These are phyloP conservation scores for Colletotrichum magnum DNA, from an alignment of 2,329 filamentous ascomycete species.

Conservation along the genomic window DNA sequence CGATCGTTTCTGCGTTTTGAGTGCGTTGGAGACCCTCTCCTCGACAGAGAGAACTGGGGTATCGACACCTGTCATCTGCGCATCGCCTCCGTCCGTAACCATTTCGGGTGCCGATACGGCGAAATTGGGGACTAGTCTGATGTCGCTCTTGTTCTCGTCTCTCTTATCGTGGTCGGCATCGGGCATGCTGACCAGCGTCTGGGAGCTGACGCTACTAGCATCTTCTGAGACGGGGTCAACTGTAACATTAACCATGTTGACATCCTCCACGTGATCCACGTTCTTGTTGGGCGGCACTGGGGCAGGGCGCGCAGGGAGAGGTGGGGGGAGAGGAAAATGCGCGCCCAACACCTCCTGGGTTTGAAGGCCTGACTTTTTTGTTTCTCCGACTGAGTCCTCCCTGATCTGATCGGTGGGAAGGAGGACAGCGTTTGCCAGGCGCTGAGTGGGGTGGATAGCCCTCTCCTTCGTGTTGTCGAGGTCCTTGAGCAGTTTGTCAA, in stretches of 20 bases:
- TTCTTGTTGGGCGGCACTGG: conserved; percentile 52
- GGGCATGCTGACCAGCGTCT: conserved; percentile 63
- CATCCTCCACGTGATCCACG: conserved; percentile 46
- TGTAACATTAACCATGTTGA: conserved; percentile 52
- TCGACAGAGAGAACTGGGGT: conserved; percentile 51
- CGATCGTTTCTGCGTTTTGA: conserved; percentile 61
- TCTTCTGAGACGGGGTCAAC: conserved; percentile 55
- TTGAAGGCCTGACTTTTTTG: conserved; percentile 11
- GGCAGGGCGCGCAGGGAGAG: conserved; percentile 64
- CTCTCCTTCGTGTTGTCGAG: conserved; percentile 75
- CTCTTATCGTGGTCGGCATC: conserved; percentile 55
- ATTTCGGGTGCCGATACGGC: conserved; percentile 44
- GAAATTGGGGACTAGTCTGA: conserved; percentile 21
- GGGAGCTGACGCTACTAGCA: conserved; percentile 64
- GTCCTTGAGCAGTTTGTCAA: conserved; percentile 78
- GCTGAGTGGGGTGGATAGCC: conserved; percentile 79
- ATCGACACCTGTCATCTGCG: conserved; percentile 22
- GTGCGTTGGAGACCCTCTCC: conserved; percentile 60
- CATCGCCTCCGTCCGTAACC: conserved; percentile 25
- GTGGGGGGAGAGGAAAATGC: conserved; percentile 49
- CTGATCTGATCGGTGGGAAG: conserved; percentile 58
- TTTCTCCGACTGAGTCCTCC: conserved; percentile 2
- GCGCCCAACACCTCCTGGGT: conserved; percentile 38
- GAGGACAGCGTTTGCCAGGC: conserved; percentile 85
- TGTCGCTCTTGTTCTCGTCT: conserved; percentile 42